These are phyloP conservation scores for Gracilaria gracilis DNA, from an alignment of 23 red algal genomes.

Conservation along the genomic window DNA sequence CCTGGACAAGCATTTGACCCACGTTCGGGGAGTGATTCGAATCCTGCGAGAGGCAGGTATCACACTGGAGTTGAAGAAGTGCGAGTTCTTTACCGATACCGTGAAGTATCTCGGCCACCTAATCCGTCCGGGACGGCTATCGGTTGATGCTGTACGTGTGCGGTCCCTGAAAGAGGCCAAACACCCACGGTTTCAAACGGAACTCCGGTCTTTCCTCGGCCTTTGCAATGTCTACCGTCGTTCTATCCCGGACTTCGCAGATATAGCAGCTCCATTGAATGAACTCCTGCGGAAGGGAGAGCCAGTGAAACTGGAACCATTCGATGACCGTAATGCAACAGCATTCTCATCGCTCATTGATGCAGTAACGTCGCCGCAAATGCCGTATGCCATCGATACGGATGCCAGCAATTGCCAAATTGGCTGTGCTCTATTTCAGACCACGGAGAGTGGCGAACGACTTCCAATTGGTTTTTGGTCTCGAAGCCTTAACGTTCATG, in stretches of 20 bases:
- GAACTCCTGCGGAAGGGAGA: background rate
- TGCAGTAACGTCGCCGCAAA: background rate
- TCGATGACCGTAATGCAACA: background rate
- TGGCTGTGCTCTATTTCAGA: slow-evolving; percentile 28
- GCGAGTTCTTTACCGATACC: background rate
- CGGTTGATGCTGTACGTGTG: background rate
- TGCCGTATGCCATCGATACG: slow-evolving; percentile 17
- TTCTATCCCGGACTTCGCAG: background rate
- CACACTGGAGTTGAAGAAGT: background rate
- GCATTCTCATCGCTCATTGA: background rate
- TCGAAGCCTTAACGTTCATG: background rate
- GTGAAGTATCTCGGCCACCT: background rate
- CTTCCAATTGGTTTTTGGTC: slow-evolving; percentile 41
- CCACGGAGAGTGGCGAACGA: background rate
- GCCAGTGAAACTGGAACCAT: background rate
- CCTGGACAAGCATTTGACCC: background rate
- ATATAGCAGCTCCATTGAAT: background rate
- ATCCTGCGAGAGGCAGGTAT: background rate
- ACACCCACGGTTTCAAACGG: too few species aligned
- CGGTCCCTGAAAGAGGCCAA: background rate
- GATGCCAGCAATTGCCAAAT: slow-evolving; percentile 1
- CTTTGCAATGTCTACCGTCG: background rate
- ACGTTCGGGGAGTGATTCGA: background rate
- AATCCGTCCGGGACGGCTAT: background rate
- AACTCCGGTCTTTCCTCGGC: background rate